Base-by-base conservation (phyloP, 2,329 filamentous ascomycete species). In the Beauveria pseudobassiana region DNA sequence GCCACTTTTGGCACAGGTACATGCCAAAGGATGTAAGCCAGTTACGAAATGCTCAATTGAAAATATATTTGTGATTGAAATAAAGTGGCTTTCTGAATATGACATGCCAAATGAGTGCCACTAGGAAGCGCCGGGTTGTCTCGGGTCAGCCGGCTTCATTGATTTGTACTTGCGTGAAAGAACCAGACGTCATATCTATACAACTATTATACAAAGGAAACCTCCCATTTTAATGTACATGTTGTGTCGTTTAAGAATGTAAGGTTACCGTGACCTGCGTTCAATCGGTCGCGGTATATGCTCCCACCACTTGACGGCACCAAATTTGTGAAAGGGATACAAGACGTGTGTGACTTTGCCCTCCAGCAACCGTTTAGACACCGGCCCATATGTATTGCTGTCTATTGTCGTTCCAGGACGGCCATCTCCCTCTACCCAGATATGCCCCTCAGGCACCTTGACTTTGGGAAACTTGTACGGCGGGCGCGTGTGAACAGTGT, bases 361-460 rank as follows among this genome's bases (percentile, higher is more conserved):
- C 43, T 87, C 86, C 42, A 98, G 83, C 65, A 98, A 72, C 60
- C 83, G 84, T 65, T 84, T 85, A 26, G 89, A 88, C 53, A 96
- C 86, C 4, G 95, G 91, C 1, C 95, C 95, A 73, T 96, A 97
- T 14, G 86, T 86, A 75, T 96, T 96, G 74, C 92, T 96, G 76
- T 99, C 95, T 63, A 87, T 73, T 61, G 85, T 91, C 68, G 84
- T 83, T 56, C 83, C 81, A 67, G 84, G 83, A 68, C 83, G 83
- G 14, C 89, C 91, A 71, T 99, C 95, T 1, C 95, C 95, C 72
- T 98, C 93, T 1, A 99, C 86, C 95, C 95, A 99, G 30, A 98
- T 82, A 77, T 98, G 93, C 20, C 91, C 91, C 64, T 82, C 82
- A 5, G 93, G 93, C 24, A 99, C 84, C 64, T 82, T 81, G 51